phyloP scores from a whole-genome alignment of 1,284 basidiomycete species.

The Cryptococcus sp. region DNA sequence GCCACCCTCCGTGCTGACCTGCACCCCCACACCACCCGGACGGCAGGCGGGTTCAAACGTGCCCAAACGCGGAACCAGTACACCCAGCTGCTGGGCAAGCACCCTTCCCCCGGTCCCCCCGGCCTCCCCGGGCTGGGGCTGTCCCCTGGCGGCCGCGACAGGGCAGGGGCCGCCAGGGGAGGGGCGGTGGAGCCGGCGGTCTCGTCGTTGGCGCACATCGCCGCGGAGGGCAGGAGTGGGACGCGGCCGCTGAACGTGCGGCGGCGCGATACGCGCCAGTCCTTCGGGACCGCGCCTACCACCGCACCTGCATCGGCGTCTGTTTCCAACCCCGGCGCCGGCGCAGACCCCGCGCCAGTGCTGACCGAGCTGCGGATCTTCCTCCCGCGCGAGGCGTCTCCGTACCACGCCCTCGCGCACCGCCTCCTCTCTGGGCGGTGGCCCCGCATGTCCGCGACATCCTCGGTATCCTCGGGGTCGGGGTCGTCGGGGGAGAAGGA shows the following conservation, averaged over 20 bases:
- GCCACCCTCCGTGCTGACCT: no score
- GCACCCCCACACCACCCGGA: neutral
- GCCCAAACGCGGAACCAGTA: slow-evolving; percentile 21
- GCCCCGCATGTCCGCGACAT: slow-evolving; percentile 1
- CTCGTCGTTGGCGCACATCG: slow-evolving; percentile 2
- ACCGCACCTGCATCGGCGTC: no score
- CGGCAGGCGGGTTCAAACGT: slow-evolving; percentile 8
- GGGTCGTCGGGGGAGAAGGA: neutral
- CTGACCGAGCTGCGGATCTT: slow-evolving; percentile 25
- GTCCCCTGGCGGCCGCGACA: neutral
- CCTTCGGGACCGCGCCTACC: no score
- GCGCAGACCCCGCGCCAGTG: neutral
- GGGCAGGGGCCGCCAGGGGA: neutral
- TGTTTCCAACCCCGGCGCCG: no score
- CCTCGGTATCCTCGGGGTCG: no score
- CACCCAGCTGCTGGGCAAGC: slow-evolving; percentile 15
- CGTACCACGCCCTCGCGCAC: slow-evolving; percentile 30
- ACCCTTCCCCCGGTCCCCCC: slow-evolving; percentile 8
- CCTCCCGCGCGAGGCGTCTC: slow-evolving; percentile 27
- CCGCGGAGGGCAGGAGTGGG: neutral
- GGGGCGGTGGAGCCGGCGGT: neutral
- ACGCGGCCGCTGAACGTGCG: slow-evolving; percentile 2
- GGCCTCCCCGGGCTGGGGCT: neutral
- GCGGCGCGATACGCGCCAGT: neutral
- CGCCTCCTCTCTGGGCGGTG: slow-evolving; percentile 27